These are phyloP conservation scores for Bolboschoenus planiculmis DNA, from an alignment of 176 grass and related monocot species.

Conservation along the genomic window DNA sequence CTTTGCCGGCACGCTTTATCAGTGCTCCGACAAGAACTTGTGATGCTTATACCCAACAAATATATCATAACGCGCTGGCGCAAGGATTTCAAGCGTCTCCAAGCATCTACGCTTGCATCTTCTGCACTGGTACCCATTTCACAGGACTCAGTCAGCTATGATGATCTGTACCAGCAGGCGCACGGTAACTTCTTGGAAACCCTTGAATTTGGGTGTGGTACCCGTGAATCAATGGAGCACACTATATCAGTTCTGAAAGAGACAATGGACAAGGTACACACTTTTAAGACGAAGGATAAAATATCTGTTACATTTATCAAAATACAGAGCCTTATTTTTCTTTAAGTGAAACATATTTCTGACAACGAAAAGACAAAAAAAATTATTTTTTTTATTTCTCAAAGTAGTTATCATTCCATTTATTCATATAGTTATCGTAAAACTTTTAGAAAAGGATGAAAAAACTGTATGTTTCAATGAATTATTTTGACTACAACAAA, in stretches of 20 bases:
- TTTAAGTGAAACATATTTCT: not conserved
- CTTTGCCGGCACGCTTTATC: slow-evolving; percentile 81
- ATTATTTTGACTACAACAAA: not conserved
- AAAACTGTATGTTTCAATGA: not conserved
- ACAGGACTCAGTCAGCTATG: slow-evolving; percentile 51
- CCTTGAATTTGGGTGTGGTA: slow-evolving; percentile 61
- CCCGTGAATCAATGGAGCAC: slow-evolving; percentile 55
- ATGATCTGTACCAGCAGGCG: slow-evolving; percentile 61
- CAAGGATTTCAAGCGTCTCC: slow-evolving; percentile 70
- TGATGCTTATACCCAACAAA: slow-evolving; percentile 57
- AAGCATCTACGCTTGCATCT: slow-evolving; percentile 38
- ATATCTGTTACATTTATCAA: not conserved
- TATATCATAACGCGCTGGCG: slow-evolving; percentile 77
- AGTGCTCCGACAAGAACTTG: slow-evolving; percentile 65
- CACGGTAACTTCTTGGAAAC: slow-evolving; percentile 65
- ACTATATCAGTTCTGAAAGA: slow-evolving; percentile 70
- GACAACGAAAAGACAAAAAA: not conserved
- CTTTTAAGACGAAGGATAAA: not conserved
- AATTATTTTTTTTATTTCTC: not conserved
- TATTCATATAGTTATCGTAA: not conserved
- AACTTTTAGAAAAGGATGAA: not conserved
- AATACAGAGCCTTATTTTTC: not conserved
- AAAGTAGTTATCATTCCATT: not conserved
- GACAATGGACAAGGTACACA: slow-evolving; percentile 50
- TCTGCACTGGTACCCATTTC: not conserved